Evolutionary conservation across 305 asterid genomes (phyloP).

Genomic region (Solanum chacoense): DNA sequence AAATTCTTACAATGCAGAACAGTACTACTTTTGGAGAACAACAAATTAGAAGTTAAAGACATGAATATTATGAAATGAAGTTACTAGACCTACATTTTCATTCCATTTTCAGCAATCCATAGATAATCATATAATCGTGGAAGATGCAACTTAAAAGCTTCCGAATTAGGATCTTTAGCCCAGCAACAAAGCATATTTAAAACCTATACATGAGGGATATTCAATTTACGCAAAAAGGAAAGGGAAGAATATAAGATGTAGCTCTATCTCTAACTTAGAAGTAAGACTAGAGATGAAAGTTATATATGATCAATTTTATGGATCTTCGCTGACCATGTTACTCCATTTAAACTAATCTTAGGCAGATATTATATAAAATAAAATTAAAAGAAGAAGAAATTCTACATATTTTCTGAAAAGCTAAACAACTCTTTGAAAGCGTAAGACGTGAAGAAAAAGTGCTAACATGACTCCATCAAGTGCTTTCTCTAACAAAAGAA

Average conservation of each 20-base stretch:
- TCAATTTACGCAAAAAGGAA: neutral
- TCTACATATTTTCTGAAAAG: neutral
- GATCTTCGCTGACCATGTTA: neutral
- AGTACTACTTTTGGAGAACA: neutral
- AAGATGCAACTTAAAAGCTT: conserved; percentile 17
- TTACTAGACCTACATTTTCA: conserved; percentile 21
- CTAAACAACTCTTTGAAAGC: neutral
- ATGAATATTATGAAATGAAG: neutral
- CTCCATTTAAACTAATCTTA: neutral
- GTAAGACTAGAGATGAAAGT: neutral
- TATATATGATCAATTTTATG: neutral
- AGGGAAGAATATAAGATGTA: neutral
- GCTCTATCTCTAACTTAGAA: neutral
- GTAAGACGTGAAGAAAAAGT: neutral
- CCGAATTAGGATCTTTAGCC: conserved; percentile 23
- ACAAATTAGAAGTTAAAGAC: neutral
- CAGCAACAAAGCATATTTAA: conserved; percentile 18
- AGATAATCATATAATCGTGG: conserved; percentile 18
- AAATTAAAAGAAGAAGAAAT: neutral
- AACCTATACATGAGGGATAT: neutral
- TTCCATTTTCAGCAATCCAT: conserved; percentile 28
- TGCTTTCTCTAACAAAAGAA: neutral
- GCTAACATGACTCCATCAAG: neutral
- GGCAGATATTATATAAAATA: neutral
- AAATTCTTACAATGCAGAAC: neutral